Conservation (phyloP, 2,329 filamentous ascomycete genomes). For the Simplicillium sp. region DNA sequence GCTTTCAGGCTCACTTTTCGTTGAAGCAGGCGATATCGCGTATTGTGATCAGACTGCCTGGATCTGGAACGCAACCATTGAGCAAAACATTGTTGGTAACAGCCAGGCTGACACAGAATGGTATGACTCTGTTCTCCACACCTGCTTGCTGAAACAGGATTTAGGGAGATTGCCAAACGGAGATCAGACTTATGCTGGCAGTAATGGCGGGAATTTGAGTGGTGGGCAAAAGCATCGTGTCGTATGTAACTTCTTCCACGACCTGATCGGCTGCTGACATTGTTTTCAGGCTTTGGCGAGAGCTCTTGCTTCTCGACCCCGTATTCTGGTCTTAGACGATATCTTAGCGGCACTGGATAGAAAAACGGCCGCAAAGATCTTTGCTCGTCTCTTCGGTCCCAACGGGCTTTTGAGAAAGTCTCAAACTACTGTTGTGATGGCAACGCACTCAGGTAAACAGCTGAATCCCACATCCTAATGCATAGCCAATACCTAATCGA, state of each 20-base stretch:
- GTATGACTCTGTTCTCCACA: slow-evolving; percentile 12
- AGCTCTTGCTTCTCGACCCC: slow-evolving; percentile 13
- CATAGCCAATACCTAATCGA: too few relatives aligned
- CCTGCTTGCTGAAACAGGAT: slow-evolving; percentile 11
- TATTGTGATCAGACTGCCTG: slow-evolving; percentile 15
- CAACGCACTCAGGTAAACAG: not conserved
- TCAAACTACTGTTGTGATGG: not conserved
- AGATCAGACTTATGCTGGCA: slow-evolving; percentile 12
- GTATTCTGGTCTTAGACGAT: slow-evolving; percentile 17
- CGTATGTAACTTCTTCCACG: too few relatives aligned
- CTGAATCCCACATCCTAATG: too few relatives aligned
- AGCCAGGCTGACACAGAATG: slow-evolving; percentile 9
- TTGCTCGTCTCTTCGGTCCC: not conserved
- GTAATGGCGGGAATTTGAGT: slow-evolving; percentile 12
- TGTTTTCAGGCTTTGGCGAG: slow-evolving; percentile 11
- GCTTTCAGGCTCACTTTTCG: slow-evolving; percentile 6
- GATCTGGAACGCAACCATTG: slow-evolving; percentile 12
- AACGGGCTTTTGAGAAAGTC: not conserved
- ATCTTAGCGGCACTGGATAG: not conserved
- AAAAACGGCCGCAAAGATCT: not conserved
- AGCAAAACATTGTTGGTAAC: slow-evolving; percentile 13
- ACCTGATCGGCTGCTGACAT: too few relatives aligned
- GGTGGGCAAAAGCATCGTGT: slow-evolving; percentile 18
- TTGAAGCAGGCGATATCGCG: slow-evolving; percentile 8
- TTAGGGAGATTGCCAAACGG: slow-evolving; percentile 12